Base-by-base conservation (phyloP, 2,329 filamentous ascomycete genomes). In the Colletotrichum godetiae region DNA sequence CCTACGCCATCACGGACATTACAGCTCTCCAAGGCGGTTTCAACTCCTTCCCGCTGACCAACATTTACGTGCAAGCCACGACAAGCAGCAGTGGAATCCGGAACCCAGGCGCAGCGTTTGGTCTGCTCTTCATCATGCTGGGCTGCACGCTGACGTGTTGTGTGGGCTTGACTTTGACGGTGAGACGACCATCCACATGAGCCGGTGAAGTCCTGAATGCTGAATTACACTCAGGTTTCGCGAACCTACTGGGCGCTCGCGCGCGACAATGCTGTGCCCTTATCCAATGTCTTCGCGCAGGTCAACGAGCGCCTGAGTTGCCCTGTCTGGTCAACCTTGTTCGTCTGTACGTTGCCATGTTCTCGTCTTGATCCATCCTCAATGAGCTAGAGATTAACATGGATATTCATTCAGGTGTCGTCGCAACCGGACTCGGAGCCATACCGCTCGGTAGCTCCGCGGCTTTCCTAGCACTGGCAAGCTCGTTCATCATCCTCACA, bases 211-310 rank as follows among this genome's bases (percentile, higher is more conserved):
- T 27, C 24, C 5, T 2, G 15, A 13, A n/a, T 22, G 12, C 60
- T 71, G 22, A 73, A 5, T 5, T 2, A 12, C 10, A 31, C 11
- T 11, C 7, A 73, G 76, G 76, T 75, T 72, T 77, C 78, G 52
- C 77, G 79, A 22, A 80, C 84, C 42, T 88, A 86, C 80, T 89
- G 88, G 88, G 84, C 86, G 1, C 80, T 90, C 22, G 88, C 90
- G 49, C 87, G 90, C 37, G 90, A 92, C 78, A 87, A 88, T 52
- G 90, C 90, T 2, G 90, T 90, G 3, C 90, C 90, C 0, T 88
- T 91, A 77, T 84, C 22, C 2, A 63, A 31, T 3, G 5, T 72
- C 8, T 69, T 72, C 22, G 69, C 37, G 1, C 35, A 31, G 49
- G 89, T 92, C 76, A 86, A 88, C 78, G 83, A 85, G 74, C 81